These are phyloP conservation scores for Sordariomycetes sp. DNA, from an alignment of 2,329 filamentous ascomycete genomes.

Conservation along the genomic window DNA sequence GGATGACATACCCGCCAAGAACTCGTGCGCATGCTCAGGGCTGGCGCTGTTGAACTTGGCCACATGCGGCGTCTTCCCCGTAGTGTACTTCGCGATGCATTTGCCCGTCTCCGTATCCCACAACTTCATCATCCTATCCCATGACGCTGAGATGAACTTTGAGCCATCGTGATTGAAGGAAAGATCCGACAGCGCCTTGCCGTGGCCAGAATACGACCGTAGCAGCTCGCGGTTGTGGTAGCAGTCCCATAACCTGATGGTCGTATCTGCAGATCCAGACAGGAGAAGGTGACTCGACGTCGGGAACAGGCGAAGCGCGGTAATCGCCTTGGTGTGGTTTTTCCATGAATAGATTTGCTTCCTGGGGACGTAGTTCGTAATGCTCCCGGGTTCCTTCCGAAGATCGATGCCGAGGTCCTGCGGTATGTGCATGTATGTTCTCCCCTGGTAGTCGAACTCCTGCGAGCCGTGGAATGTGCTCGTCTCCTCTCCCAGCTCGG, in stretches of 20 bases:
- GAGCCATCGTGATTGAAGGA: conserved; percentile 74
- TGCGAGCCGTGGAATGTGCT: conserved; percentile 75
- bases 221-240: conserved; percentile 83
- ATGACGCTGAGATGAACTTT: conserved; percentile 81
- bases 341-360: conserved; percentile 88
- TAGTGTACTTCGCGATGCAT: conserved; percentile 79
- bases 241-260: conserved; percentile 87
- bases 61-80: conserved; percentile 90
- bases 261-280: conserved; percentile 79
- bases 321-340: conserved; percentile 71
- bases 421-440: conserved; percentile 96
- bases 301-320: conserved; percentile 82
- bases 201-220: conserved; percentile 83
- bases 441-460: conserved; percentile 83
- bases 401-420: conserved; percentile 82
- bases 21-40: conserved; percentile 67
- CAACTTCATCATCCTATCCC: conserved; percentile 91
- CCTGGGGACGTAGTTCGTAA: conserved; percentile 89
- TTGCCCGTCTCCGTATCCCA: conserved; percentile 96
- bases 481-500: conserved; percentile 58
- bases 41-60: conserved; percentile 90
- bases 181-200: conserved; percentile 79
- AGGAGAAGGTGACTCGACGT: conserved; percentile 75
- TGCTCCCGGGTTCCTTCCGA: conserved; percentile 63
- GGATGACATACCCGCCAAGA: conserved; percentile 92